phyloP scores from a whole-genome alignment of 225 moss, liverwort and hornwort genomes.

The Sphagnum tenellum region DNA sequence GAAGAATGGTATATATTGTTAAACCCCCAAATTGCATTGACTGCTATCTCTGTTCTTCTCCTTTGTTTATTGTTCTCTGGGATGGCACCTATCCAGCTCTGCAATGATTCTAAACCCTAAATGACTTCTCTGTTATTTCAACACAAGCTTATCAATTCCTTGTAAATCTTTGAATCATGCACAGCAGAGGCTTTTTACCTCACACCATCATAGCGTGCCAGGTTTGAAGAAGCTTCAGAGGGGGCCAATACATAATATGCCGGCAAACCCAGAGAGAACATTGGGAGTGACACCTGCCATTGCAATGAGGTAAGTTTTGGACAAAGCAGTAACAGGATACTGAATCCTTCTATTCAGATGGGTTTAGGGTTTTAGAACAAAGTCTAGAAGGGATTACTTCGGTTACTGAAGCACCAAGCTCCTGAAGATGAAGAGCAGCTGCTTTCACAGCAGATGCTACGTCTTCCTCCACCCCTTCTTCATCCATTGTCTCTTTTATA shows the following conservation, averaged over 20 bases:
- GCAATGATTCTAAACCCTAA: too few relatives aligned
- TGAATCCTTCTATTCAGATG: too few relatives aligned
- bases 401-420: slow-evolving; percentile 64
- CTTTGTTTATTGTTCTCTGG: too few relatives aligned
- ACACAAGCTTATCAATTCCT: too few relatives aligned
- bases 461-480: slow-evolving; percentile 65
- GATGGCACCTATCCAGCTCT: too few relatives aligned
- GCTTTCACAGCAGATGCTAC: slow-evolving; percentile 48
- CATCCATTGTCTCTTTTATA: slow-evolving; percentile 56
- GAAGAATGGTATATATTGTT: too few relatives aligned
- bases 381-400: slow-evolving; percentile 27
- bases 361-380: neutral
- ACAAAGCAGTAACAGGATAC: neutral
- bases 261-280: slow-evolving; percentile 68
- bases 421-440: slow-evolving; percentile 73
- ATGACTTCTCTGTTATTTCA: too few relatives aligned
- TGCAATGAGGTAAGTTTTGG: slow-evolving; percentile 1
- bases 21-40: too few relatives aligned
- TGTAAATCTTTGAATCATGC: neutral
- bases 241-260: slow-evolving; percentile 86
- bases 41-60: too few relatives aligned
- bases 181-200: slow-evolving; percentile 19
- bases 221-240: slow-evolving; percentile 92
- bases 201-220: slow-evolving; percentile 89
- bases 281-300: slow-evolving; percentile 55